phyloP scores from a whole-genome alignment of 176 grass and related monocot species.

The Triticum turgidum region DNA sequence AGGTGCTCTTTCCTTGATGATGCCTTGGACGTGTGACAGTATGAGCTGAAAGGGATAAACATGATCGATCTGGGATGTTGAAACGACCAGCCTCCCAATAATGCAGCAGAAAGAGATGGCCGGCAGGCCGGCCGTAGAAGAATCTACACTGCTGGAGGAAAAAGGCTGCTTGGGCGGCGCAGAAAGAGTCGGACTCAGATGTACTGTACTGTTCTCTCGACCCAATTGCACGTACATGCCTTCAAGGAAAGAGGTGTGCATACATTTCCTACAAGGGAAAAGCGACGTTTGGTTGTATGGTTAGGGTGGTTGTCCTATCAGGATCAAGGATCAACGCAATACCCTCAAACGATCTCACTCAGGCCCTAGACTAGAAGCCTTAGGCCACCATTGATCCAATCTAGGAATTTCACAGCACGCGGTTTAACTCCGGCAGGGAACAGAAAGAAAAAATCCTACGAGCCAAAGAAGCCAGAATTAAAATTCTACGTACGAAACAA shows the following conservation, averaged over 20 bases:
- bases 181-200: background rate
- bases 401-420: background rate
- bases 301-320: conserved; percentile 20
- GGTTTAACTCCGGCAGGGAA: background rate
- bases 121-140: background rate
- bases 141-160: background rate
- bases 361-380: background rate
- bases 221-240: background rate
- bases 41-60: background rate
- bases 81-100: background rate
- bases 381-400: background rate
- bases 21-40: background rate
- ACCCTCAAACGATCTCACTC: background rate
- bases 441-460: background rate
- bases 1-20: background rate
- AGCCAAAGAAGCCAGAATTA: background rate
- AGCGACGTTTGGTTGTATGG: background rate
- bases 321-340: background rate
- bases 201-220: background rate
- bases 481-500: background rate
- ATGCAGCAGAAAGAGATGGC: background rate
- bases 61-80: background rate
- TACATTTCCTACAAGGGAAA: background rate
- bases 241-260: background rate
- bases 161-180: background rate